These are phyloP conservation scores for Sedum album DNA, from an alignment of 164 flowering plant genomes.

Conservation along the genomic window DNA sequence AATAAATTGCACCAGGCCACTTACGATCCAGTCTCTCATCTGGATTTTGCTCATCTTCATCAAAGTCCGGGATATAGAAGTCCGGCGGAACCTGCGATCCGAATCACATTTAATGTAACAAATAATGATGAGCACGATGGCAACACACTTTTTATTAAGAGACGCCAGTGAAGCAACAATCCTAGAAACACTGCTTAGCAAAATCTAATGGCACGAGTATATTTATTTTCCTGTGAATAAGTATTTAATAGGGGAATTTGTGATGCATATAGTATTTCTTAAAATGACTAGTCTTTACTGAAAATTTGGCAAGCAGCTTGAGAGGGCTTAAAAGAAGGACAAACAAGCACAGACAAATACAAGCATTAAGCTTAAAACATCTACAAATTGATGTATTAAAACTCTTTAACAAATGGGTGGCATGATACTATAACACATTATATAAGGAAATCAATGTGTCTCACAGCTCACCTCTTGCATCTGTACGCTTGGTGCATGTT, in stretches of 20 bases:
- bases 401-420: not conserved
- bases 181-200: not conserved
- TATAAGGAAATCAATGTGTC: not conserved
- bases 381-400: not conserved
- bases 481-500: constrained; percentile 95
- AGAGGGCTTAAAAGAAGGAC: no score
- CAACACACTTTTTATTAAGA: not conserved
- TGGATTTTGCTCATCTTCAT: constrained; percentile 86
- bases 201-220: not conserved
- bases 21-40: constrained; percentile 89
- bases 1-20: constrained; percentile 18
- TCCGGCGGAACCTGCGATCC: constrained; percentile 86
- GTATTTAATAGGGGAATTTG: no score
- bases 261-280: not conserved
- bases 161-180: not conserved
- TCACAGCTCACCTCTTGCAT: constrained; percentile 88
- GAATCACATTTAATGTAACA: not conserved
- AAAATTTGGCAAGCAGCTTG: not conserved
- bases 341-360: no score
- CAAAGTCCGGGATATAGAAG: constrained; percentile 85
- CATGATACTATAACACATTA: not conserved
- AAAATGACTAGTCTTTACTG: not conserved
- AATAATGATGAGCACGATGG: not conserved
- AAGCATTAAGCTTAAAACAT: not conserved
- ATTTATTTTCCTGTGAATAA: not conserved